A percentile compares a stretch with the other conserved stretches of the same genome.
phyloP scores from a whole-genome alignment of 108 stramenopile genomes.

The Skeletonema marinoi region DNA sequence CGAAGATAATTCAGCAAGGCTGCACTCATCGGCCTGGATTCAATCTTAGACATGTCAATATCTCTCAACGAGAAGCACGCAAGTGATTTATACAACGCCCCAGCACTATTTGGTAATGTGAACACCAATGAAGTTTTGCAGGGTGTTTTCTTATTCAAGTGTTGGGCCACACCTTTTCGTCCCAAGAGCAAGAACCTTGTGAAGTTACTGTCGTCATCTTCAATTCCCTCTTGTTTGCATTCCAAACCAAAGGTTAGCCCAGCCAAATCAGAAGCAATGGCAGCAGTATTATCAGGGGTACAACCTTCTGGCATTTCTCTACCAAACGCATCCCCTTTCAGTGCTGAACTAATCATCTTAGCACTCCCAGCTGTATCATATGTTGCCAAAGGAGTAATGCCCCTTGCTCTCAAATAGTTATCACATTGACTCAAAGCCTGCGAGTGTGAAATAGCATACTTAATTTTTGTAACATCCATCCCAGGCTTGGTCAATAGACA shows the following conservation, averaged over 20 bases:
- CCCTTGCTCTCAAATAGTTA: slow-evolving; percentile 86
- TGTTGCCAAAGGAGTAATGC: slow-evolving; percentile 77
- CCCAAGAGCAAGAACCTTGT: slow-evolving; percentile 95
- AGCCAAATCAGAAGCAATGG: slow-evolving; percentile 94
- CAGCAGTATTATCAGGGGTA: slow-evolving; percentile 89
- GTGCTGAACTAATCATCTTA: slow-evolving; percentile 84
- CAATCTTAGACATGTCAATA: slow-evolving; percentile 97
- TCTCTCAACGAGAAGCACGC: slow-evolving; percentile 95
- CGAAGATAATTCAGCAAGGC: slow-evolving; percentile 82
- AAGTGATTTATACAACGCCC: slow-evolving; percentile 95
- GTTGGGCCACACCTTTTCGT: slow-evolving; percentile 70
- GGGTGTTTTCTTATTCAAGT: slow-evolving; percentile 75
- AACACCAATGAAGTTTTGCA: slow-evolving; percentile 95
- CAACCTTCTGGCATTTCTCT: slow-evolving; percentile 67
- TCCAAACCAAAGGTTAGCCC: slow-evolving; percentile 89
- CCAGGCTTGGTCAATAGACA: slow-evolving; percentile 86
- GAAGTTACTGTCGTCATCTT: slow-evolving; percentile 97
- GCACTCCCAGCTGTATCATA: slow-evolving; percentile 98
- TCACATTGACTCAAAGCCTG: slow-evolving; percentile 99
- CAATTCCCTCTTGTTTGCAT: slow-evolving; percentile 90
- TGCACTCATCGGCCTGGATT: slow-evolving; percentile 92
- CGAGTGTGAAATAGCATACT: slow-evolving; percentile 93
- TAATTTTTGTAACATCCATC: slow-evolving; percentile 73
- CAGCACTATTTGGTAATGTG: slow-evolving; percentile 89
- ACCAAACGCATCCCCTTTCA: slow-evolving; percentile 21